These are phyloP conservation scores for Ceratobasidium sp. DNA, from an alignment of 1,284 basidiomycete genomes.

Conservation along the genomic window DNA sequence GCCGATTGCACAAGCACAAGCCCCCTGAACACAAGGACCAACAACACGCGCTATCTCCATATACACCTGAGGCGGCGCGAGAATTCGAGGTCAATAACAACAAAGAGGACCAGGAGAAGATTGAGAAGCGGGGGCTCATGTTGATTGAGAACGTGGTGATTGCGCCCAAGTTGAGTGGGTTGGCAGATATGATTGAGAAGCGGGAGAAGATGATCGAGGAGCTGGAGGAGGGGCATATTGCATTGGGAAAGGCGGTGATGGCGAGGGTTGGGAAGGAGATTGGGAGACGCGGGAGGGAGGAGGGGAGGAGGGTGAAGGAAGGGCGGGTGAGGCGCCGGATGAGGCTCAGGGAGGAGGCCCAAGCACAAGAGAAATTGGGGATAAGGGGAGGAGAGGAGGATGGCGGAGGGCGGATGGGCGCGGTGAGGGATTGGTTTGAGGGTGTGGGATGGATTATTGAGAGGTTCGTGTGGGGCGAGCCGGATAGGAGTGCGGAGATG, in stretches of 20 bases:
- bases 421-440: not conserved
- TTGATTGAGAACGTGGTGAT: conserved; percentile 74
- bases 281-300: conserved; percentile 14
- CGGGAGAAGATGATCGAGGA: conserved; percentile 77
- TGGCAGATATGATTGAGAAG: conserved; percentile 79
- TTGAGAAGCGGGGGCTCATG: conserved; percentile 55
- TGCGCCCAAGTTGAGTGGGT: conserved; percentile 82
- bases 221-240: conserved; percentile 88
- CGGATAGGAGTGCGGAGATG: conserved; percentile 52
- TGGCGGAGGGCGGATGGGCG: conserved; percentile 22
- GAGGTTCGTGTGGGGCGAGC: conserved; percentile 14
- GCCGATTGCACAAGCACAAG: conserved; percentile 21
- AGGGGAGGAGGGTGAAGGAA: conserved; percentile 24
- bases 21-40: not conserved
- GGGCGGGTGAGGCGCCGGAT: conserved; percentile 13
- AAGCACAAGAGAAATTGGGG: not conserved
- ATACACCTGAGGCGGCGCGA: not conserved
- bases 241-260: conserved; percentile 48
- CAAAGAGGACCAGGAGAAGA: conserved; percentile 35
- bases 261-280: conserved; percentile 25
- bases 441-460: conserved; percentile 3
- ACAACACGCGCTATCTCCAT: not conserved
- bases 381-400: not conserved
- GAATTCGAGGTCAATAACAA: conserved; percentile 17
- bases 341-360: conserved; percentile 13